phyloP scores from a whole-genome alignment of 768 basidiomycete species.

The Pulveroboletus sp. region DNA sequence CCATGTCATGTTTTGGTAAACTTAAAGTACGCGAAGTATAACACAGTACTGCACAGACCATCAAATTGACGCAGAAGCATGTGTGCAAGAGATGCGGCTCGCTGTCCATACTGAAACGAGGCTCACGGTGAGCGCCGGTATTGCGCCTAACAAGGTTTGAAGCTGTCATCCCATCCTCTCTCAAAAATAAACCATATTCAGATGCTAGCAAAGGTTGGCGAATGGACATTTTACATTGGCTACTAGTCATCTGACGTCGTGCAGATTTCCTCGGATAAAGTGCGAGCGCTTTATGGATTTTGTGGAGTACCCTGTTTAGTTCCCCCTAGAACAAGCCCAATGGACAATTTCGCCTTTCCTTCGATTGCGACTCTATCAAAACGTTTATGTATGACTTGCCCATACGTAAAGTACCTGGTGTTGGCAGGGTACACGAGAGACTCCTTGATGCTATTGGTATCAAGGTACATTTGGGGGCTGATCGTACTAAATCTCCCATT shows the following conservation, averaged over 20 bases:
- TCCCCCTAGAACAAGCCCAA: slow-evolving; percentile 81
- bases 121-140: slow-evolving; percentile 90
- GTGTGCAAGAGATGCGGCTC: slow-evolving; percentile 72
- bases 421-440: slow-evolving; percentile 88
- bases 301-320: neutral
- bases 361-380: slow-evolving; percentile 57
- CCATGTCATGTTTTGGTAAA: neutral
- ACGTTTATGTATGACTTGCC: slow-evolving; percentile 77
- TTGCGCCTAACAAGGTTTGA: slow-evolving; percentile 88
- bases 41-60: slow-evolving; percentile 77
- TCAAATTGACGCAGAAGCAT: slow-evolving; percentile 59
- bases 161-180: slow-evolving; percentile 13
- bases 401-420: slow-evolving; percentile 83
- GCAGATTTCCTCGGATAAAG: slow-evolving; percentile 92
- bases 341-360: slow-evolving; percentile 78
- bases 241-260: neutral
- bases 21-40: slow-evolving; percentile 47
- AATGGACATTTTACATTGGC: slow-evolving; percentile 11
- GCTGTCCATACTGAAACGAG: slow-evolving; percentile 73
- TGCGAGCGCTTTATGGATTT: slow-evolving; percentile 21
- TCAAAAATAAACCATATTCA: slow-evolving; percentile 27
- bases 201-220: slow-evolving; percentile 92
- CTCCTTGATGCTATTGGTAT: slow-evolving; percentile 84
- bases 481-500: neutral
- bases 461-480: slow-evolving; percentile 40